phyloP scores from a whole-genome alignment of 768 basidiomycete genomes.

The Kwoniella newhampshirensis region DNA sequence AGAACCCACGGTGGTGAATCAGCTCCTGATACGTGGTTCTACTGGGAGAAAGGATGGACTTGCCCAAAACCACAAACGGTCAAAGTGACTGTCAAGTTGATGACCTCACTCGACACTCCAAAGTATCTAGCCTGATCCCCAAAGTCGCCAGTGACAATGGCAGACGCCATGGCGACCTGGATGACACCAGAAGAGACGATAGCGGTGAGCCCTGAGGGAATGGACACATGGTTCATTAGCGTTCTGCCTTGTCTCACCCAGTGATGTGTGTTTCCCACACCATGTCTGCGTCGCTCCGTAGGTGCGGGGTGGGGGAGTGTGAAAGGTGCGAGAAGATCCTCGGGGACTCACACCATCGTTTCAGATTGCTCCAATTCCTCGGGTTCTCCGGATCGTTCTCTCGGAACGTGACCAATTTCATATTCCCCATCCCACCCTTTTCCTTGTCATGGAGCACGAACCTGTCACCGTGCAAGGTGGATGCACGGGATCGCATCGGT shows the following conservation, averaged over 20 bases:
- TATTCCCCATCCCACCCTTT: constrained; percentile 13
- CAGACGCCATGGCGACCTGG: constrained; percentile 31
- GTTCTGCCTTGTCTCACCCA: background rate
- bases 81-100: constrained; percentile 30
- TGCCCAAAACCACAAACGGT: constrained; percentile 37
- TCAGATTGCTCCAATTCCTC: constrained; percentile 27
- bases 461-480: constrained; percentile 16
- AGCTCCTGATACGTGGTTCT: no score
- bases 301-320: no score
- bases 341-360: constrained; percentile 25
- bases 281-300: no score
- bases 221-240: background rate
- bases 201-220: constrained; percentile 32
- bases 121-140: constrained; percentile 28
- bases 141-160: constrained; percentile 38
- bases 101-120: constrained; percentile 30
- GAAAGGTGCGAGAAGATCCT: background rate
- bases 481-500: constrained; percentile 11
- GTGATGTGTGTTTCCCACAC: no score
- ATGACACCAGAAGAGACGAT: constrained; percentile 28
- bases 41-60: constrained; percentile 8
- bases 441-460: constrained; percentile 21
- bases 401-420: constrained; percentile 36
- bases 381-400: constrained; percentile 31
- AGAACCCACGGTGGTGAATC: no score